Base-by-base conservation (phyloP, 768 basidiomycete genomes). In the Lactarius psammicola region DNA sequence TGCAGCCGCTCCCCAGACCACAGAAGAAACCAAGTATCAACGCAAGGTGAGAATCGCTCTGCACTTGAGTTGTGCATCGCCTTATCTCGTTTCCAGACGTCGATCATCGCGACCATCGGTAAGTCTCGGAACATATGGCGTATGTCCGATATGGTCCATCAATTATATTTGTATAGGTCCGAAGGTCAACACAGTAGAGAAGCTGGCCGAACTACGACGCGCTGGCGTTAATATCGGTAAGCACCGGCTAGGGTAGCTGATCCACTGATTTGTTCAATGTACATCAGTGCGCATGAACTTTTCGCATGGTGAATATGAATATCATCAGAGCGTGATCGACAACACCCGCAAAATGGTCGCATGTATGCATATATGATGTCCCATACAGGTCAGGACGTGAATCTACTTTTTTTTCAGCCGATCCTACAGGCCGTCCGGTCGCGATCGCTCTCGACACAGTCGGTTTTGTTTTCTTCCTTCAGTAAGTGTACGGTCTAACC, bases 91-190 rank as follows among this genome's bases (percentile, higher is more conserved):
- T 54, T 23, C n/a, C 71, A 99, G 97, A 97, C 95, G 17, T 84
- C 92, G 66, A 98, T 99, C 79, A 98, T 99, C 77, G 96, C 95
- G 66, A 99, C 97, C 71, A 99, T 99, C 74, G 97, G 96, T 91
- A 71, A 66, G 83, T 67, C 63, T 66, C 26, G 55, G 62, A 40
- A 15, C 4, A 31, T 28, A 8, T 23, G n/a, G 17, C 15, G n/a
- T 60, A 18, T 56, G 15, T n/a, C 49, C 17, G 54, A 5, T 36
- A 33, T 71, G 56, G 63, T 28, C 60, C 64, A 57, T 63, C 58
- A 66, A 34, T 44, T 31, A 33, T 23, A 28, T 56, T 60, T 70
- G 65, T 54, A 56, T 70, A 95, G 94, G 94, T 49, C 97, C 97
- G 70, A 98, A 98, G 81, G 89, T 89, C 73, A 98, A 99, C 83